A percentile compares a stretch with the other conserved stretches of the same genome.
These are phyloP conservation scores for Boletus huronensis DNA, from an alignment of 768 basidiomycete species.

Conservation along the genomic window DNA sequence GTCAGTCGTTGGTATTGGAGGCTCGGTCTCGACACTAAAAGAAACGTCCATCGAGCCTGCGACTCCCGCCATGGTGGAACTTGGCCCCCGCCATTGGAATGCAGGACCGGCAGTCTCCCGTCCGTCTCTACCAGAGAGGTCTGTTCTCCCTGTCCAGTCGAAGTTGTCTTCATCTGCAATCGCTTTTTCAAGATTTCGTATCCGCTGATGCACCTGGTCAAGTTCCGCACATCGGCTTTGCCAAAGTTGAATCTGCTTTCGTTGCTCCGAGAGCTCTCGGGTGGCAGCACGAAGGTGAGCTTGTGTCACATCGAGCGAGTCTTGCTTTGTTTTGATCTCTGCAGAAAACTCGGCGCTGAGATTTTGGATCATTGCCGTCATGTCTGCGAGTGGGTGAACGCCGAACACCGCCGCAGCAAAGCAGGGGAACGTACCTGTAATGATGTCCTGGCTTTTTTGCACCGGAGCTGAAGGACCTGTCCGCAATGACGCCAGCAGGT, in stretches of 20 bases:
- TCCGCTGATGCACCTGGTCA: constrained; percentile 76
- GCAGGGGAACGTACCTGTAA: constrained; percentile 50
- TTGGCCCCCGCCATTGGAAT: constrained; percentile 67
- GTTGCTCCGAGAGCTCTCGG: constrained; percentile 84
- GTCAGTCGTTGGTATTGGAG: constrained; percentile 61
- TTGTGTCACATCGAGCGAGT: constrained; percentile 82
- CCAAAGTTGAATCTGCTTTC: constrained; percentile 78
- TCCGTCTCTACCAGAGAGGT: constrained; percentile 40
- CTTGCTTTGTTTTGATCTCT: constrained; percentile 86
- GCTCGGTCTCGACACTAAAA: constrained; percentile 67
- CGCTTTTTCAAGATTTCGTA: constrained; percentile 81
- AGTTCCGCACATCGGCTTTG: constrained; percentile 71
- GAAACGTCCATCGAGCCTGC: constrained; percentile 62
- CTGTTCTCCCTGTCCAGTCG: constrained; percentile 83
- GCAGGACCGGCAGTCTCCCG: constrained; percentile 42
- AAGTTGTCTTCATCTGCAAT: constrained; percentile 74
- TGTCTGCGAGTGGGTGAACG: constrained; percentile 48
- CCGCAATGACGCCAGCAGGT: constrained; percentile 71
- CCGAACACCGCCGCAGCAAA: background rate
- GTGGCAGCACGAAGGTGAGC: constrained; percentile 86
- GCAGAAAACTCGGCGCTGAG: constrained; percentile 74
- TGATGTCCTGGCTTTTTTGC: constrained; percentile 86
- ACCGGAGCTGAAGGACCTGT: constrained; percentile 72
- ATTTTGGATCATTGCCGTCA: constrained; percentile 79
- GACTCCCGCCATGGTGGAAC: constrained; percentile 63